Conservation (phyloP, 2,329 filamentous ascomycete species). For the Cordyceps militaris region DNA sequence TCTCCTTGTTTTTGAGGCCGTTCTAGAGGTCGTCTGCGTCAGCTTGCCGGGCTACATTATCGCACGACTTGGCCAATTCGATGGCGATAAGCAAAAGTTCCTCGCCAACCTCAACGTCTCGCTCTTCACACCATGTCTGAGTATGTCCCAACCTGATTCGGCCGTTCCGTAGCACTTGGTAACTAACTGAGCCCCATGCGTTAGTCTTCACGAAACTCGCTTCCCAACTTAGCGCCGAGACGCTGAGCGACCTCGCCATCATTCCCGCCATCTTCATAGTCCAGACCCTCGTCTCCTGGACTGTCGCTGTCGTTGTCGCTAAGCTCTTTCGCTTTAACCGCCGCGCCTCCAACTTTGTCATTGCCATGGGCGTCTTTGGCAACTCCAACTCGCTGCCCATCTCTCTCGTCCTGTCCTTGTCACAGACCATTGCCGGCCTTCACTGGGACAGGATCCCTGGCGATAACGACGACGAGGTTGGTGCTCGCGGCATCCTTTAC, state of each 20-base stretch:
- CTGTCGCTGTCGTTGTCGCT: conserved; percentile 63
- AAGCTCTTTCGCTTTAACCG: conserved; percentile 74
- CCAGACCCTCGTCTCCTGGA: conserved; percentile 81
- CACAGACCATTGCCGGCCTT: conserved; percentile 82
- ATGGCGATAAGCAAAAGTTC: conserved; percentile 93
- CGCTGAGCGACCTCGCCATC: conserved; percentile 80
- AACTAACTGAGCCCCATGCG: background rate
- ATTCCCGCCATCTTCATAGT: conserved; percentile 92
- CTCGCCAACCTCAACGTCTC: conserved; percentile 93
- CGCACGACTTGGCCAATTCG: conserved; percentile 83
- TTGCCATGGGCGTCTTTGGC: conserved; percentile 94
- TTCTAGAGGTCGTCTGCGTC: conserved; percentile 91
- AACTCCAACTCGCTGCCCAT: conserved; percentile 98
- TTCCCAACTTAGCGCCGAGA: conserved; percentile 86
- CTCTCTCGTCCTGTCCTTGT: conserved; percentile 87
- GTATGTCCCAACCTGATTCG: conserved; percentile 42
- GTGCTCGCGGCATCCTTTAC: conserved; percentile 87
- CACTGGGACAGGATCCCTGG: conserved; percentile 89
- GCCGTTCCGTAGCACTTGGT: background rate
- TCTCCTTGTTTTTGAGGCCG: conserved; percentile 87
- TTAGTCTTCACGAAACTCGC: conserved; percentile 94
- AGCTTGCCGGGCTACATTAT: conserved; percentile 91
- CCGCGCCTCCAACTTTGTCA: conserved; percentile 86
- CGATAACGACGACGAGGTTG: conserved; percentile 89
- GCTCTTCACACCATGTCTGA: conserved; percentile 93